A percentile compares a stretch with the other conserved stretches of the same genome.
Conservation (phyloP, 2,329 filamentous ascomycete species). For the Parastagonospora avenae region DNA sequence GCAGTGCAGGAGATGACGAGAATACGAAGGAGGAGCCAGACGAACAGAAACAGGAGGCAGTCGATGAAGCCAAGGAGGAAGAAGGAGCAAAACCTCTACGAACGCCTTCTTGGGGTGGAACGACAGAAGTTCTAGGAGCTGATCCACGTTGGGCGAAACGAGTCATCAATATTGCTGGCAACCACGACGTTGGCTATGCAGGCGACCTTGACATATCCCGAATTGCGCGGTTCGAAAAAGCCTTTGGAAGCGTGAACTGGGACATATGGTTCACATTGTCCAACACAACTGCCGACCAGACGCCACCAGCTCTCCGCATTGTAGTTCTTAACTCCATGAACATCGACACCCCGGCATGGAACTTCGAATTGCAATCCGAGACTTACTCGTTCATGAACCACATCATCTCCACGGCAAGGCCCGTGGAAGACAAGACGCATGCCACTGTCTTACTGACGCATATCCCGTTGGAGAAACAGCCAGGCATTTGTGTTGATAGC, state of each 20-base stretch:
- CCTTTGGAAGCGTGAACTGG: conserved; percentile 90
- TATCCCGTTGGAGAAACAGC: conserved; percentile 83
- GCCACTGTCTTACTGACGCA: conserved; percentile 91
- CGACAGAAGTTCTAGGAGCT: conserved; percentile 47
- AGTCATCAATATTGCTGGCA: conserved; percentile 89
- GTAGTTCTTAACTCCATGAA: conserved; percentile 92
- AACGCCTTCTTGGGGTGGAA: conserved; percentile 29
- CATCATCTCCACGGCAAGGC: conserved; percentile 65
- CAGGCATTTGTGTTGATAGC: conserved; percentile 80
- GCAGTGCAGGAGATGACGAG: not conserved
- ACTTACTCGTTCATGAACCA: conserved; percentile 79
- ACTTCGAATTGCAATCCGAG: conserved; percentile 69
- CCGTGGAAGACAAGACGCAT: conserved; percentile 66
- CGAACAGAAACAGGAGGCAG: not conserved
- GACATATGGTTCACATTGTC: conserved; percentile 70
- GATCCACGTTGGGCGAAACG: conserved; percentile 70
- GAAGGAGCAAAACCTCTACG: conserved; percentile 15
- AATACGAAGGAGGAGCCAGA: not conserved
- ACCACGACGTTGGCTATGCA: conserved; percentile 96
- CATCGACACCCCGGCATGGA: conserved; percentile 80
- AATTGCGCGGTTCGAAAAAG: conserved; percentile 78
- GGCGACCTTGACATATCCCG: conserved; percentile 82
- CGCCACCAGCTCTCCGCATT: conserved; percentile 73
- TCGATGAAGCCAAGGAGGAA: conserved; percentile 21
- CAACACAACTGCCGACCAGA: conserved; percentile 2